Conservation (phyloP, 2,329 filamentous ascomycete species). For the Stagonosporopsis vannaccii region DNA sequence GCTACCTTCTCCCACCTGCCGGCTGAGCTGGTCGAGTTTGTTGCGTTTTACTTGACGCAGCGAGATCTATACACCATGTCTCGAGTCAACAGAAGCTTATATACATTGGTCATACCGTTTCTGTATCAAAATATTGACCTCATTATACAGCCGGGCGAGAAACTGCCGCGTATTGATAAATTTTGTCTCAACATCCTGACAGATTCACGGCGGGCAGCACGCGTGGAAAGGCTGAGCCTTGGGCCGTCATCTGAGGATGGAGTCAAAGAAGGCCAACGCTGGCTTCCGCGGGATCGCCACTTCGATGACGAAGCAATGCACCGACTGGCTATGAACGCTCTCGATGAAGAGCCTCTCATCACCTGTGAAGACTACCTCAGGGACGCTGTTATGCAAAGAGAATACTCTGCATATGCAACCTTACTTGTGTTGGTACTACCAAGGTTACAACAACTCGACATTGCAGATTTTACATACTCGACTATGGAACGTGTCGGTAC, state of each 20-base stretch:
- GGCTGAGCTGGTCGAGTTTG: slow-evolving; percentile 34
- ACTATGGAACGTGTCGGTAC: slow-evolving; percentile 30
- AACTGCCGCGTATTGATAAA: slow-evolving; percentile 33
- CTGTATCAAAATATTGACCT: slow-evolving; percentile 38
- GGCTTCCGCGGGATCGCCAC: slow-evolving; percentile 22
- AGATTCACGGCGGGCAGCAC: slow-evolving; percentile 22
- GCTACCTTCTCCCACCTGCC: slow-evolving; percentile 29
- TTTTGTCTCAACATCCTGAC: slow-evolving; percentile 35
- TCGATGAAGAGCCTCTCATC: slow-evolving; percentile 26
- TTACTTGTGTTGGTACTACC: slow-evolving; percentile 33
- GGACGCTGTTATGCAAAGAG: slow-evolving; percentile 28
- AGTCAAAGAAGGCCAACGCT: slow-evolving; percentile 25
- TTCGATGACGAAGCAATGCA: slow-evolving; percentile 25
- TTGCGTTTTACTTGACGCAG: slow-evolving; percentile 29
- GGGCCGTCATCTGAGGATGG: slow-evolving; percentile 25
- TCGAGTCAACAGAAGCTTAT: slow-evolving; percentile 22
- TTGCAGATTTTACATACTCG: slow-evolving; percentile 28
- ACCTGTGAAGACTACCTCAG: slow-evolving; percentile 24
- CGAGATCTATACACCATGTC: slow-evolving; percentile 26
- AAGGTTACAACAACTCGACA: slow-evolving; percentile 23
- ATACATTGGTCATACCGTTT: slow-evolving; percentile 23
- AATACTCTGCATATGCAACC: slow-evolving; percentile 37
- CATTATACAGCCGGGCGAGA: slow-evolving; percentile 22
- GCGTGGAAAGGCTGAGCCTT: slow-evolving; percentile 31
- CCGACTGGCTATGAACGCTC: slow-evolving; percentile 17